Evolutionary conservation across 768 basidiomycete genomes (phyloP), one percentile per base, ranked within the genome.

Genomic region (Suillus luteus): DNA sequence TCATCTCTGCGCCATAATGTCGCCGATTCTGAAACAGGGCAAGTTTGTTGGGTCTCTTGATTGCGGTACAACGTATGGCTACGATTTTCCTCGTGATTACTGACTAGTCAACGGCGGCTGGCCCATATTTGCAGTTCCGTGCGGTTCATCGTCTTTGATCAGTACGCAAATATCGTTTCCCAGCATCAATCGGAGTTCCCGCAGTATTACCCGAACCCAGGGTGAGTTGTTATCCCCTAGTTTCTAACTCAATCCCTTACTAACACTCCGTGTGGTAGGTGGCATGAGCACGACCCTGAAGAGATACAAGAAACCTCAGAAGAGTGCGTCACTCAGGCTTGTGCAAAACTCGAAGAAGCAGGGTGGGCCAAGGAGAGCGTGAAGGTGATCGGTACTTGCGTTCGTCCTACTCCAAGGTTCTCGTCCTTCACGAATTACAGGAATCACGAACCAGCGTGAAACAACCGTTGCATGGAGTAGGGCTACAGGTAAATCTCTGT

Each of bases 371-470:
- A 85, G 74, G 84, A 87, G 59, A 91, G 93, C 73, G 79, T 99
- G 75, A 96, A 95, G 79, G 91, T 92, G 66, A 93, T 99, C 67
- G 96, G 95, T 95, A 71, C 66, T 88, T 78, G 19, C 51, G 41
- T 62, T 41, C 44, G 35, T 59, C 24, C 17, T 31, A 27, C 27
- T 9, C 22, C 41, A 58, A 14, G 19, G 35, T 24, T 14, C 15
- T 14, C 15, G 7, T 31, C 49, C 31, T 54, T 65, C 63, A 17
- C 27, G 57, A 55, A 64, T 58, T 55, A 19, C 68, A 90, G 91
- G 96, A 31, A 93, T 99, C 77, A 98, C 96, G 48, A 99, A 98
- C 73, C 96, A 99, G 77, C 89, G 97, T 61, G 97, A 99, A 76
- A 99, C 97, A 1, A 87, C 95, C 2, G 88, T 99, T 37, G 92